Percentiles rank a stretch among this genome's conserved stretches.
These are phyloP conservation scores for Anisogramma anomala DNA, from an alignment of 2,329 filamentous ascomycete genomes.

Conservation along the genomic window DNA sequence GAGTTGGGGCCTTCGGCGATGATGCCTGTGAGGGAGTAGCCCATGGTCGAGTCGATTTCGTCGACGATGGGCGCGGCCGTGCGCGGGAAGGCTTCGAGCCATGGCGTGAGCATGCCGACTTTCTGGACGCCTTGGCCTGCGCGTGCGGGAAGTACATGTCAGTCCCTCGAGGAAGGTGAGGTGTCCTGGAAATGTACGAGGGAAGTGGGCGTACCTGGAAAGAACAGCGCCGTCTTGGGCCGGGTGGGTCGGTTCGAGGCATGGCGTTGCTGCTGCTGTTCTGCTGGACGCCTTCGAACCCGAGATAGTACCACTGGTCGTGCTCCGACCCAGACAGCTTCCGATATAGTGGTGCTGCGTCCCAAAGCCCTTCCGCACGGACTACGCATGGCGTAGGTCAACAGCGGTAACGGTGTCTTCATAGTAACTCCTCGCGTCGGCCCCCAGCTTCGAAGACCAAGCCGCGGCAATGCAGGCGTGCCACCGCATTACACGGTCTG, in stretches of 20 bases:
- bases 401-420: constrained; percentile 3
- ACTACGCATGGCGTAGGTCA: not conserved
- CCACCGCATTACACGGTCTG: constrained; percentile 6
- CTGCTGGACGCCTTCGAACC: not conserved
- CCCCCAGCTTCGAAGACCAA: constrained; percentile 7
- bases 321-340: not conserved
- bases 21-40: constrained; percentile 61
- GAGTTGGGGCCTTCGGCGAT: constrained; percentile 73
- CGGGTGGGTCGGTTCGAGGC: constrained; percentile 13
- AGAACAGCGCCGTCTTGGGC: constrained; percentile 47
- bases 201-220: constrained; percentile 42
- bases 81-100: constrained; percentile 74
- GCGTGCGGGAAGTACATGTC: not conserved
- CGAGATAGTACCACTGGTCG: not conserved
- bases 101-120: constrained; percentile 76
- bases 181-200: too few relatives aligned
- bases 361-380: not conserved
- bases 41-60: constrained; percentile 70
- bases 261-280: constrained; percentile 7
- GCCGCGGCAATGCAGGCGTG: constrained; percentile 6
- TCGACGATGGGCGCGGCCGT: constrained; percentile 69
- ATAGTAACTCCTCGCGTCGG: not conserved
- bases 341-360: not conserved
- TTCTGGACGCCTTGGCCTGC: constrained; percentile 79
- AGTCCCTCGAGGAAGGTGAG: too few relatives aligned